These are phyloP conservation scores for Trichoderma oligosporum DNA, from an alignment of 2,329 filamentous ascomycete species.

Conservation along the genomic window DNA sequence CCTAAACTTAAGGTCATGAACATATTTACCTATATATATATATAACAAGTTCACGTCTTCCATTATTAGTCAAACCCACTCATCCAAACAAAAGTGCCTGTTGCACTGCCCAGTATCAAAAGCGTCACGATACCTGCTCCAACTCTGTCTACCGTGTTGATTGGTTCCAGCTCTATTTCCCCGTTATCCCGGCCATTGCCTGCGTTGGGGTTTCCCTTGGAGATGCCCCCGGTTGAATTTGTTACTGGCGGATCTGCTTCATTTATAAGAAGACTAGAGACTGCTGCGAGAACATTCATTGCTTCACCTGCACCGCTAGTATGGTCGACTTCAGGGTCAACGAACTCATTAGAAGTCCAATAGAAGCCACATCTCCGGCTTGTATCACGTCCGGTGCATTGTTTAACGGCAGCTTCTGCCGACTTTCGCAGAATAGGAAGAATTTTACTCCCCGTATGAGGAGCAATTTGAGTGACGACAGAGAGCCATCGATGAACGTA, in stretches of 20 bases:
- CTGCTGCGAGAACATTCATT: conserved; percentile 54
- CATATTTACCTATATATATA: not conserved
- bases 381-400: conserved; percentile 58
- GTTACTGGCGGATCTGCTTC: conserved; percentile 42
- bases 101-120: conserved; percentile 39
- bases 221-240: conserved; percentile 49
- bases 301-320: conserved; percentile 56
- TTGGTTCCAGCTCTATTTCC: conserved; percentile 26
- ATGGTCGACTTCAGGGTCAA: conserved; percentile 48
- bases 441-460: conserved; percentile 53
- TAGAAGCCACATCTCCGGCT: conserved; percentile 61
- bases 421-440: conserved; percentile 56
- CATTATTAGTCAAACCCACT: conserved; percentile 31
- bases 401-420: conserved; percentile 54
- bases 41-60: not conserved
- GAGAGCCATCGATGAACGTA: conserved; percentile 64
- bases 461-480: conserved; percentile 58
- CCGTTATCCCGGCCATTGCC: conserved; percentile 35
- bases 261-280: conserved; percentile 48
- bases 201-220: conserved; percentile 40
- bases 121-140: conserved; percentile 49
- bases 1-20: not conserved
- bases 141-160: conserved; percentile 44
- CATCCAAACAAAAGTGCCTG: conserved; percentile 51
- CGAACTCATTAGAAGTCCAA: conserved; percentile 50